phyloP scores from a whole-genome alignment of 495 filamentous ascomycete genomes.

The Chaetomium fimeti region DNA sequence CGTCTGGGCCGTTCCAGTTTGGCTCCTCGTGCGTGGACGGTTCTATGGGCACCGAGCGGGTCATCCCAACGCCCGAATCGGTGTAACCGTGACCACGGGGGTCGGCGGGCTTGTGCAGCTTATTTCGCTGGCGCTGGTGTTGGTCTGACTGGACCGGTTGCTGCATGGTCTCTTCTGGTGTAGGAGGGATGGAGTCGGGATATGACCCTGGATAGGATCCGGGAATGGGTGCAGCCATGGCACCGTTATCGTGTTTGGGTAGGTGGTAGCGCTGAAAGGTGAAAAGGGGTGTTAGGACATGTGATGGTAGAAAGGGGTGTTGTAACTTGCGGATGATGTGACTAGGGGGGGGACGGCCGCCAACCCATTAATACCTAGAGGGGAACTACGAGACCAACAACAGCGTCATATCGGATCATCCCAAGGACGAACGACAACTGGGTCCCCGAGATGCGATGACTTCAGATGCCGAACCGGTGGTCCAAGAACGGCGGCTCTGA shows the following conservation, averaged over 20 bases:
- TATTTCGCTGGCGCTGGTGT: slow-evolving; percentile 27
- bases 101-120: slow-evolving; percentile 37
- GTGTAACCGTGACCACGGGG: slow-evolving; percentile 33
- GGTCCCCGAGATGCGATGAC: slow-evolving; percentile 5
- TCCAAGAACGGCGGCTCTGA: slow-evolving; percentile 14
- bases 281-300: neutral
- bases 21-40: neutral
- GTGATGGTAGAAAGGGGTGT: neutral
- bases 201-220: slow-evolving; percentile 24
- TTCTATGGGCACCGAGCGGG: slow-evolving; percentile 17
- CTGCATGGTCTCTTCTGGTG: slow-evolving; percentile 20
- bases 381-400: neutral
- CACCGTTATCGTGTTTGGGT: neutral
- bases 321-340: neutral
- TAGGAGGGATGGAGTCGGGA: slow-evolving; percentile 16
- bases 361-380: neutral
- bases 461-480: neutral
- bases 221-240: slow-evolving; percentile 7
- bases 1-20: slow-evolving; percentile 10
- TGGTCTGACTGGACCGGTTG: slow-evolving; percentile 3
- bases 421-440: neutral
- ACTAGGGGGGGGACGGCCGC: neutral
- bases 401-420: neutral
- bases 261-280: neutral
- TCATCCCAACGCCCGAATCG: slow-evolving; percentile 38